Base-by-base conservation (phyloP, 2,329 filamentous ascomycete species). In the Neospermospora avenae region DNA sequence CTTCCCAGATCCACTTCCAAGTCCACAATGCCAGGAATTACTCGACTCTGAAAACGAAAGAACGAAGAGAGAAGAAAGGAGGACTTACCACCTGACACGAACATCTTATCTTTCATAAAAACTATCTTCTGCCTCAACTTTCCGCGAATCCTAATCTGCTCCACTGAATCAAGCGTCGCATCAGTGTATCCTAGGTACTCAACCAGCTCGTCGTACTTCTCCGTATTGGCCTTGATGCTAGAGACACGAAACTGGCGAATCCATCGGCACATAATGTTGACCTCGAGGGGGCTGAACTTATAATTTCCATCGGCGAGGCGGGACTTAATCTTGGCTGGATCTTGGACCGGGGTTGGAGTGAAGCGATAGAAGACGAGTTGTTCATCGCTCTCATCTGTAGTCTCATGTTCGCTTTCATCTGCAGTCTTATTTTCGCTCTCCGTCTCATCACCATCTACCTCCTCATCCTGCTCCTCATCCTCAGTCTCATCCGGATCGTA, bases 251-350 rank as follows among this genome's bases (percentile, higher is more conserved):
- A 28, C 20, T 37, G 6, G 10, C 44, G 28, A 24, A 58, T 55
- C 59, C 59, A 61, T 16, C 39, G 37, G 11, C 22, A 18, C 5
- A 57, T 57, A 28, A 13, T 18, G 42, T 57, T 57, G 31, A 18
- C 7, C 16, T 57, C 55, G 14, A 18, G 44, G n/a, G 11, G 3
- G 14, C 18, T 39, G 34, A 57, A 57, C 1, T 10, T 16, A n/a
- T 37, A 57, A 8, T 6, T 11, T 25, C n/a, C 37, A 34, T 13
- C 31, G 2, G 18, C 20, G 16, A 57, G 55, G 28, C 55, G 24
- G 6, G 5, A 16, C 8, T 25, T 31, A 4, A 57, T 18, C 4
- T 46, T 20, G 8, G 48, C n/a, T n/a, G 2, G 2, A 7, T 3
- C 11, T 39, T 10, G 37, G 18, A 11, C n/a, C n/a, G n/a, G n/a